A percentile compares a stretch with the other conserved stretches of the same genome.
phyloP scores from a whole-genome alignment of 2,329 filamentous ascomycete species.

The Trichoderma citrinoviride region DNA sequence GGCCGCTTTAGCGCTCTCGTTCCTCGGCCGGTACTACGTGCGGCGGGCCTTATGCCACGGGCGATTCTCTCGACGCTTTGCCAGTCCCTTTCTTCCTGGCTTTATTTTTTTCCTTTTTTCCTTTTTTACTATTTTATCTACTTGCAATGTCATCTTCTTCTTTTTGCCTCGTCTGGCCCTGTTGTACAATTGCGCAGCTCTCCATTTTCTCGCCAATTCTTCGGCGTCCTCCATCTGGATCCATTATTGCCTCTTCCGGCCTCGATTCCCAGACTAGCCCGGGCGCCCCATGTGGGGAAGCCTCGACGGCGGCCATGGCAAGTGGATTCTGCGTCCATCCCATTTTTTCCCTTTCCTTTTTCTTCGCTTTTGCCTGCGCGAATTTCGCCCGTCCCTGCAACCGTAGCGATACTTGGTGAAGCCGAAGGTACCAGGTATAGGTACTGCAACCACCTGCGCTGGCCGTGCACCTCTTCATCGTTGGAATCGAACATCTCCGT shows the following conservation, averaged over 20 bases:
- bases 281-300: slow-evolving; percentile 22
- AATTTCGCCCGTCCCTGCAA: slow-evolving; percentile 22
- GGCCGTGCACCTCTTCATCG: neutral
- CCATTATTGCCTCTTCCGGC: slow-evolving; percentile 4
- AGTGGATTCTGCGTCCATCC: neutral
- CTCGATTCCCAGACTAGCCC: slow-evolving; percentile 11
- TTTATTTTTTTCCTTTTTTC: neutral
- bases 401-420: neutral
- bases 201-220: neutral
- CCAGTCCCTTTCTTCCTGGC: slow-evolving; percentile 7
- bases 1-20: slow-evolving; percentile 5
- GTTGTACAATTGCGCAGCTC: too few species aligned
- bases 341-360: neutral
- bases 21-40: slow-evolving; percentile 21
- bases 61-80: too few species aligned
- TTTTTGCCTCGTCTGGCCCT: neutral
- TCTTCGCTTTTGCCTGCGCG: slow-evolving; percentile 20
- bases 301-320: slow-evolving; percentile 6
- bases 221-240: neutral
- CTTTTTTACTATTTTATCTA: neutral
- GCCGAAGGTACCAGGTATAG: neutral
- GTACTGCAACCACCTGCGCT: too few species aligned
- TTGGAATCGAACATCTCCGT: slow-evolving; percentile 8
- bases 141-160: neutral
- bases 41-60: slow-evolving; percentile 13